A percentile compares a stretch with the other conserved stretches of the same genome.
phyloP scores from a whole-genome alignment of 306 rosid species.

The Trichosanthes cucumerina region DNA sequence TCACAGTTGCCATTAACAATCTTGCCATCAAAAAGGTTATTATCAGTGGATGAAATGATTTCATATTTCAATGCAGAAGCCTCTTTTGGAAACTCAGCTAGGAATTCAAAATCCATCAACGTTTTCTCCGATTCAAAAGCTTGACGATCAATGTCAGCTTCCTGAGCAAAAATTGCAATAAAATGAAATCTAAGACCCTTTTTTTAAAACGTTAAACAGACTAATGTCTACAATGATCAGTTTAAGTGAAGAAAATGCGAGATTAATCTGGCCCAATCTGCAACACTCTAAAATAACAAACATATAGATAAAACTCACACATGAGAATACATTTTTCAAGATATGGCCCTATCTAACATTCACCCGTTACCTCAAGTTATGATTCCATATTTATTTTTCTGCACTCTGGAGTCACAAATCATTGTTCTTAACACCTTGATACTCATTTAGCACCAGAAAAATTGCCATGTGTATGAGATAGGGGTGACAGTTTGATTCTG shows the following conservation, averaged over 20 bases:
- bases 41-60: constrained; percentile 25
- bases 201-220: not conserved
- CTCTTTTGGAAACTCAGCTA: constrained; percentile 33
- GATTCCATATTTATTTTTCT: not conserved
- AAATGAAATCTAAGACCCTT: not conserved
- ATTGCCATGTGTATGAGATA: not conserved
- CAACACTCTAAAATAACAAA: not conserved
- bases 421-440: not conserved
- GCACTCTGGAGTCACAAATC: not conserved
- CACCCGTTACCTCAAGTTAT: not conserved
- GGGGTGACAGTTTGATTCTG: not conserved
- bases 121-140: constrained; percentile 27
- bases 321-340: not conserved
- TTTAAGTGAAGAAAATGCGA: not conserved
- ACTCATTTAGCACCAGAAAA: not conserved
- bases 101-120: constrained; percentile 39
- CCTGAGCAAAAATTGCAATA: constrained; percentile 15
- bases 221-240: not conserved
- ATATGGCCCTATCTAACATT: not conserved
- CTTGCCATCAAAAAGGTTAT: constrained; percentile 16
- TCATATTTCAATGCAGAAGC: constrained; percentile 20
- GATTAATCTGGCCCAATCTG: not conserved
- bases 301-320: not conserved
- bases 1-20: constrained; percentile 18
- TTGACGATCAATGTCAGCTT: constrained; percentile 28